phyloP scores from a whole-genome alignment of 495 filamentous ascomycete genomes.

The Aspergillus carlsbadensis region DNA sequence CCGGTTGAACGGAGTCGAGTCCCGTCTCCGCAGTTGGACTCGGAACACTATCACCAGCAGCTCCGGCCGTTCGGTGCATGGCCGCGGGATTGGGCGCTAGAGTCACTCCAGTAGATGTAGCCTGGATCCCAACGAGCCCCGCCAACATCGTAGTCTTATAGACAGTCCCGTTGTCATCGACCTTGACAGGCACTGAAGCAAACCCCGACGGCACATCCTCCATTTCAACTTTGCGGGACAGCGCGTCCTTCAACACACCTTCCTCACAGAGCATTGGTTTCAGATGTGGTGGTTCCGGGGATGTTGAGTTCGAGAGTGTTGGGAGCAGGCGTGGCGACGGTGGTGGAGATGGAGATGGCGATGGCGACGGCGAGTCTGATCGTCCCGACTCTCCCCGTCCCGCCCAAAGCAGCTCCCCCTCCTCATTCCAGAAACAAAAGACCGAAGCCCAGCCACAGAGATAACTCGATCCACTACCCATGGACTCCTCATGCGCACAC shows the following conservation, averaged over 20 bases:
- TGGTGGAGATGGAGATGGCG: no score
- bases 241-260: constrained; percentile 23
- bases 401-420: constrained; percentile 28
- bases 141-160: constrained; percentile 31
- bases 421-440: constrained; percentile 46
- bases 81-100: no score
- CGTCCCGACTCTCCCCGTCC: no score
- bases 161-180: constrained; percentile 25
- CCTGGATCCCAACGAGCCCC: constrained; percentile 28
- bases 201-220: constrained; percentile 24
- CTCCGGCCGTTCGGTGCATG: no score
- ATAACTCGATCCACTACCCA: constrained; percentile 26
- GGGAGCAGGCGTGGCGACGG: no score
- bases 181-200: constrained; percentile 26
- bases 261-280: no score
- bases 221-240: constrained; percentile 18
- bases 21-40: background rate
- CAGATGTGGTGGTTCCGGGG: background rate
- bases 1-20: background rate
- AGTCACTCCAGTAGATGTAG: background rate
- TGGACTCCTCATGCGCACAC: constrained; percentile 20
- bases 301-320: background rate
- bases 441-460: constrained; percentile 49
- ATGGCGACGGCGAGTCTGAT: no score
- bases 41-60: no score